phyloP scores from a whole-genome alignment of 2,329 filamentous ascomycete species.

The Phaeophleospora eucalypticola region DNA sequence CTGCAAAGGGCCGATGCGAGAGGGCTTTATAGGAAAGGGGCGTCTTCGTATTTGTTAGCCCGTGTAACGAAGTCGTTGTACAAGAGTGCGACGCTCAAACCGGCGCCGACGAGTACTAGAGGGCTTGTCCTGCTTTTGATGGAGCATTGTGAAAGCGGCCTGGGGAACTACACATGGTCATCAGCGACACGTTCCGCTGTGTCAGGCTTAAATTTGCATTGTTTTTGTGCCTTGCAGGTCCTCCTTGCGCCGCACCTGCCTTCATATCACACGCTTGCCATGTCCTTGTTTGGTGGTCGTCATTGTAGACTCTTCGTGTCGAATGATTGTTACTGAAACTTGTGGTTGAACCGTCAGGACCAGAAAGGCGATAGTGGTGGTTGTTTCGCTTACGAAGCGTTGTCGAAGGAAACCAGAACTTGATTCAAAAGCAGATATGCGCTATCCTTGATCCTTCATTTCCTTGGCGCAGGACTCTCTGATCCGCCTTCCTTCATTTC shows the following conservation, averaged over 20 bases:
- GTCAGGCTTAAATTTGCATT: background rate
- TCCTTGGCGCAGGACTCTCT: too few species aligned
- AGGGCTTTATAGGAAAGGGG: background rate
- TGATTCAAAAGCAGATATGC: conserved; percentile 6
- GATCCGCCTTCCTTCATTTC: too few species aligned
- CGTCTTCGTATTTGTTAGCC: background rate
- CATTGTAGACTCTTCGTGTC: too few species aligned
- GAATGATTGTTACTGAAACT: too few species aligned
- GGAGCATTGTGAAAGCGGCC: background rate
- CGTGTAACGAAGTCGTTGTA: background rate
- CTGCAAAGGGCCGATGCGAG: too few species aligned
- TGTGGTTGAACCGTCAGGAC: too few species aligned
- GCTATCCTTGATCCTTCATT: background rate
- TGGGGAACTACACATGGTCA: too few species aligned
- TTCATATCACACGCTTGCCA: too few species aligned
- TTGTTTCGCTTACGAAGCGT: background rate
- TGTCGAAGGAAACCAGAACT: conserved; percentile 20
- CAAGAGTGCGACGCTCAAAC: background rate
- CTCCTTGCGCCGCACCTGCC: too few species aligned
- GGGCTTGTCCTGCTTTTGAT: background rate
- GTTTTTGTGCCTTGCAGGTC: conserved; percentile 3
- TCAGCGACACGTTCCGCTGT: background rate
- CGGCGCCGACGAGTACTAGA: background rate
- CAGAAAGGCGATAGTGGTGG: too few species aligned
- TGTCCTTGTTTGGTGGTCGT: too few species aligned